Base-by-base conservation (phyloP, 2,329 filamentous ascomycete species). In the Beauveria rudraprayagi region DNA sequence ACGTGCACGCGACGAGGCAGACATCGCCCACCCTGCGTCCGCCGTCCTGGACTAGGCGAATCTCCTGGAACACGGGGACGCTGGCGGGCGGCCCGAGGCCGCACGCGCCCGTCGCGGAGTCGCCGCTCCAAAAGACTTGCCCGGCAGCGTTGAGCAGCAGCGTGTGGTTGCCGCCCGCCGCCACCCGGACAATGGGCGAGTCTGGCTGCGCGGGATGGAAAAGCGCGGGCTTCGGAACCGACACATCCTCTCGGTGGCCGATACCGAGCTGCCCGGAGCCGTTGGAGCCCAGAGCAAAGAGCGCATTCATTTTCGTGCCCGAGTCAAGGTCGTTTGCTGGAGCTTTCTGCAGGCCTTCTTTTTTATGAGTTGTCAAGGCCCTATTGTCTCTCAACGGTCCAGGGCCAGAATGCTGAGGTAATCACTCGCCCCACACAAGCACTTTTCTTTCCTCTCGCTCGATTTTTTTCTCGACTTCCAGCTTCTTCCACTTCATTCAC, bases 121-220 rank as follows among this genome's bases (percentile, higher is more conserved):
- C 83, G 1, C 92, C 92, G 51, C 85, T 81, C 68, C 83, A 86
- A 68, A 84, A 89, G 0, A 92, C 76, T 1, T 75, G 66, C 0
- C 87, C 87, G 28, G 77, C 70, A 4, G 77, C 69, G n/a, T 82
- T 83, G 11, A 92, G 77, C 10, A 96, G 71, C 4, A 97, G 75
- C 0, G 91, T 95, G 72, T 97, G 93, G 69, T 97, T 97, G 1
- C 92, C 92, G 4, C 93, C 93, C 8, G 90, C 79, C 22, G 76
- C 76, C 10, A 81, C 71, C 47, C 71, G 72, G 56, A 70, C 66
- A 60, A 80, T 70, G 28, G 71, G 68, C 16, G 75, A 70, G 30
- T 68, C 66, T 41, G 74, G 70, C 55, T 70, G 68, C 16, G 72
- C 70, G 2, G 76, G 72, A 6, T 76, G 70, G 71, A 90, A 88